phyloP scores from a whole-genome alignment of 106 monocot genomes.

The Triglochin maritima region DNA sequence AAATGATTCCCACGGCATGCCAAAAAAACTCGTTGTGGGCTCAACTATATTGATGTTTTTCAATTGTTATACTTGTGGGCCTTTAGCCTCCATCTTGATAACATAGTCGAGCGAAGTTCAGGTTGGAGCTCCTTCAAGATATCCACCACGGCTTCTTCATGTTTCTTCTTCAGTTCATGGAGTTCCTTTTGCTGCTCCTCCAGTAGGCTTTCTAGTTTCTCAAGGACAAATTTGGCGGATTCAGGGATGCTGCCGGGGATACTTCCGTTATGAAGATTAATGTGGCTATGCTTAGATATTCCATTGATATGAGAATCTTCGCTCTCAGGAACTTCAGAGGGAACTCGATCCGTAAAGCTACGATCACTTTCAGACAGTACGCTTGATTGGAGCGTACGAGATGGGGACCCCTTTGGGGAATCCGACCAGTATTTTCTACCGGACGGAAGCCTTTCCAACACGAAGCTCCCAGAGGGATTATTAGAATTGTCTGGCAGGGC shows the following conservation, averaged over 20 bases:
- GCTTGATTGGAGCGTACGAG: background rate
- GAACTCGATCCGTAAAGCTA: background rate
- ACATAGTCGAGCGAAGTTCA: conserved; percentile 16
- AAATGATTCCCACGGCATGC: no score
- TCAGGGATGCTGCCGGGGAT: background rate
- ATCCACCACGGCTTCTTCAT: conserved; percentile 27
- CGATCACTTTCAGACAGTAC: conserved; percentile 9
- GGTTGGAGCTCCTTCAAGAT: conserved; percentile 32
- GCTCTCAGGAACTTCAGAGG: conserved; percentile 6
- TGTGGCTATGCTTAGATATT: conserved; percentile 10
- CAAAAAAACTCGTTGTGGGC: no score
- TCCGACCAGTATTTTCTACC: conserved; percentile 62
- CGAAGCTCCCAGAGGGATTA: conserved; percentile 13
- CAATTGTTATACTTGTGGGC: background rate
- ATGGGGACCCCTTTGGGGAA: conserved; percentile 33
- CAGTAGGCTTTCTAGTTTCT: conserved; percentile 26
- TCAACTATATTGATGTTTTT: no score
- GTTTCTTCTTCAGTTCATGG: conserved; percentile 39
- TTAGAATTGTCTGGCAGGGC: conserved; percentile 19
- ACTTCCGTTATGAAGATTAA: no score
- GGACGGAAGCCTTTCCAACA: conserved; percentile 53
- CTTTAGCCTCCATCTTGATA: conserved; percentile 24
- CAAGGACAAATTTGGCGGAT: conserved; percentile 8
- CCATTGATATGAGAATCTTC: background rate
- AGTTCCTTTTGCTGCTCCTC: conserved; percentile 45